Evolutionary conservation across 306 rosid species (phyloP).

Genomic region (Acacia crassicarpa): DNA sequence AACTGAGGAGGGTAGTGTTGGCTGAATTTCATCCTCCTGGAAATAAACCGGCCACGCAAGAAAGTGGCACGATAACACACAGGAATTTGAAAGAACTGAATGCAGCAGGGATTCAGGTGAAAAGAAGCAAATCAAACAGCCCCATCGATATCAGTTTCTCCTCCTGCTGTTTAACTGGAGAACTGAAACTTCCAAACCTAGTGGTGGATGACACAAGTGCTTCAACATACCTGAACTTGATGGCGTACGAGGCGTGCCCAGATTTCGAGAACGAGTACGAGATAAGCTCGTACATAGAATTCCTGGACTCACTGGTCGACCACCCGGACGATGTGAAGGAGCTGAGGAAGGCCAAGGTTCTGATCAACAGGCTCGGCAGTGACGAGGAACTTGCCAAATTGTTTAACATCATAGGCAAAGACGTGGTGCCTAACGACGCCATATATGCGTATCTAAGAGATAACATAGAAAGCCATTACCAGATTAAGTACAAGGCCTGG

Average conservation of each 20-base stretch:
- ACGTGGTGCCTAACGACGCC: background rate
- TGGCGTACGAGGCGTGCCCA: slow-evolving; percentile 43
- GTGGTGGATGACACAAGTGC: background rate
- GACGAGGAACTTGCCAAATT: background rate
- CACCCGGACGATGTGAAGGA: background rate
- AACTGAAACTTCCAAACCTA: background rate
- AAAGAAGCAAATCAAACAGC: background rate
- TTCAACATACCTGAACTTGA: background rate
- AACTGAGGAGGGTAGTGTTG: background rate
- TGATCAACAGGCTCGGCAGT: background rate
- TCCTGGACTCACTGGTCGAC: slow-evolving; percentile 38
- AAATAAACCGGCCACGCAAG: background rate
- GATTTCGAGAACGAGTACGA: slow-evolving; percentile 32
- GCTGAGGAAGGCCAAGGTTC: background rate
- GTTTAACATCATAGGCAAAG: background rate
- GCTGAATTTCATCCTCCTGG: background rate
- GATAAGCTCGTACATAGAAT: slow-evolving; percentile 24
- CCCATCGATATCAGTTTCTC: background rate
- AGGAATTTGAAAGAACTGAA: background rate
- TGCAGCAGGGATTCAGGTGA: background rate
- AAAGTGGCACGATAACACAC: background rate
- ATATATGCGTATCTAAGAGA: background rate
- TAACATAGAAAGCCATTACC: background rate
- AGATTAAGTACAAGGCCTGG: background rate
- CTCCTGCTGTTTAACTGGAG: background rate